Base-by-base conservation (phyloP, 2,329 filamentous ascomycete genomes). In the Microcyclospora tardicrescens region DNA sequence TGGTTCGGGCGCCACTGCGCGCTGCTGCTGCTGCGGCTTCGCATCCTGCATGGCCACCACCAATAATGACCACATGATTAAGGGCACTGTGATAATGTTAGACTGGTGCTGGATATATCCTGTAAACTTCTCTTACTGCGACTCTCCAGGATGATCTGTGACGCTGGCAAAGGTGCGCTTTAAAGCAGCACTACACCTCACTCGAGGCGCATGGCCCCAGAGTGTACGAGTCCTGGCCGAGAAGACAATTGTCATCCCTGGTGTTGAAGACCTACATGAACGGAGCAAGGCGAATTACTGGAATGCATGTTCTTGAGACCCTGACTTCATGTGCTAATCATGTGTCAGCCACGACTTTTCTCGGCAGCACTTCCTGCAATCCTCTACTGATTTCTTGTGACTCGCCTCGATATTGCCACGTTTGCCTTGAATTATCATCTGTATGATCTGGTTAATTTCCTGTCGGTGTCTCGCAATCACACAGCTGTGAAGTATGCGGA, bases 11-110 rank as follows among this genome's bases (percentile, higher is more conserved):
- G 37, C 91, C 91, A 12, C 83, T 75, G 54, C 91, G 77, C 33
- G 91, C 91, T 11, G 91, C 84, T 2, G 89, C 91, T 10, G 91
- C 81, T 48, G 83, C 89, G 42, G 91, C 91, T 68, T 98, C 91
- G 38, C 86, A 83, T 35, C 91, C 91, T 40, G 91, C 91, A 68
- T 98, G 91, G 19, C 91, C 91, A 43, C 91, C 91, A 39, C 91
- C 91, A 45, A 98, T 86, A 2, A 98, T 87, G 28, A 98, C 72
- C 36, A 98, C 91, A 72, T 98, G 89, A 15, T 12, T 16, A 3
- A 15, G 33, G 8, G 10, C 10, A 28, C 34, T 6, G 2, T 31
- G 6, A 28, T 14, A 6, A 14, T 24, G 33, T n/a, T 24, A 24
- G n/a, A 24, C 19, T 8, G 19, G 19, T 24, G 37, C 32, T 32